Conservation (phyloP, 192 early-diverging fungal species). For the Linnemannia schmuckeri region DNA sequence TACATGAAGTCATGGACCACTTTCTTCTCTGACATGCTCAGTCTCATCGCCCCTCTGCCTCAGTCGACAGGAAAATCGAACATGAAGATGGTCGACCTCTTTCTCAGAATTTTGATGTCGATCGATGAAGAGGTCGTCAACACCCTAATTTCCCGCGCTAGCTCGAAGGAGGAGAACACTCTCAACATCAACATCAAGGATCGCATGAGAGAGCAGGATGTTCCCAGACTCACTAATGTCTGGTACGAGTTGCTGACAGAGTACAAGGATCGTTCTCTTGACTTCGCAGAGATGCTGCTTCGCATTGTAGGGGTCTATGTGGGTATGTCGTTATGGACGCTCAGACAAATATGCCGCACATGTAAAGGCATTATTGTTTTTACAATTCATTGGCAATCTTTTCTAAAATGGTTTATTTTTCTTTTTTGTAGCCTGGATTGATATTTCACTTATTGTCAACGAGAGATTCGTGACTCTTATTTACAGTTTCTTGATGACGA, state of each 20-base stretch:
- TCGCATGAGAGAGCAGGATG: conserved; percentile 85
- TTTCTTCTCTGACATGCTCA: conserved; percentile 89
- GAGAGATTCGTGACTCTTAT: conserved; percentile 81
- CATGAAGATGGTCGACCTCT: conserved; percentile 73
- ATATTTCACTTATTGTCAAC: conserved; percentile 91
- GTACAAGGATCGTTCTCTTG: conserved; percentile 67
- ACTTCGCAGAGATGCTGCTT: conserved; percentile 76
- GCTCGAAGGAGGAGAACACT: conserved; percentile 70
- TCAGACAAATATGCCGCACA: background rate
- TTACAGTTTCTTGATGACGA: conserved; percentile 76
- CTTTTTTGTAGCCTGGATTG: conserved; percentile 83
- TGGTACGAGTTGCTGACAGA: conserved; percentile 85
- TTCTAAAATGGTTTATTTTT: background rate
- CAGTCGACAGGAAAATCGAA: conserved; percentile 62
- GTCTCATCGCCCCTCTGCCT: conserved; percentile 67
- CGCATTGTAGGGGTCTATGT: conserved; percentile 89
- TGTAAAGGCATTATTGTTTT: background rate
- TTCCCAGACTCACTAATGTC: conserved; percentile 74
- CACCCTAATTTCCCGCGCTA: conserved; percentile 71
- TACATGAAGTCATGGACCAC: conserved; percentile 90
- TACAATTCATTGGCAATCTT: background rate
- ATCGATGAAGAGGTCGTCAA: conserved; percentile 94
- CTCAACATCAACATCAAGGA: conserved; percentile 92
- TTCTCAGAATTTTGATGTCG: conserved; percentile 81
- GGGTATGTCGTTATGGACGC: conserved; percentile 21